Evolutionary conservation across 2,329 filamentous ascomycete genomes (phyloP), one percentile per base, ranked within the genome.

Genomic region (Cucurbitaria berberidis): DNA sequence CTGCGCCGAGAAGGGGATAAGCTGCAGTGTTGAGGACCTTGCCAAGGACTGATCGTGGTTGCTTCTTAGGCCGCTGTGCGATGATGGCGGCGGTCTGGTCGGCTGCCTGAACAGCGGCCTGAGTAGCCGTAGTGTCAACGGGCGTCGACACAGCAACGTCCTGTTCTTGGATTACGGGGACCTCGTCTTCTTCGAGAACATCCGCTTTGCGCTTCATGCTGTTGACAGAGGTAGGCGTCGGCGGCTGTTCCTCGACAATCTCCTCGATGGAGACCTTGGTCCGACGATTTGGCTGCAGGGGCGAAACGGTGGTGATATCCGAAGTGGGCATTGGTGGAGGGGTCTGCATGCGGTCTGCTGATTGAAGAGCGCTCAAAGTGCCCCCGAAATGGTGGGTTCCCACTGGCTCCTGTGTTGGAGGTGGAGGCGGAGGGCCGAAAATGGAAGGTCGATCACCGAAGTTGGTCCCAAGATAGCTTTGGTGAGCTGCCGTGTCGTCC

Each of bases 161-260:
- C n/a, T 22, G 45, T 9, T 43, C 22, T 9, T 27, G 16, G 15
- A 16, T 11, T 3, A 40, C 21, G n/a, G 15, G 1, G 9, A 24
- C 43, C 10, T 64, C 57, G 5, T 59, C 55, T 16, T 57, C 53
- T 1, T 65, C 65, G 5, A 69, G 34, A 1, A 60, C 64, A 19
- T 72, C 67, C 2, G 70, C 70, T 32, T 72, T 74, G 15, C 71
- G 71, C 59, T 74, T 74, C 46, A 63, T 46, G 39, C 53, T 57
- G 3, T 60, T 66, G 2, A 68, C 45, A 19, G 70, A 71, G 8
- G 59, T 63, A 2, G 71, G 67, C 1, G 70, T 71, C 5, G 60
- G 66, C 15, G 72, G 69, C 29, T 72, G 65, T 27, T 68, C 59
- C 19, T 73, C 71, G 5, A 72, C 67, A 35, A 72, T 72, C 43